These are phyloP conservation scores for Torrubiella hemipterigena DNA, from an alignment of 2,329 filamentous ascomycete genomes.

Conservation along the genomic window DNA sequence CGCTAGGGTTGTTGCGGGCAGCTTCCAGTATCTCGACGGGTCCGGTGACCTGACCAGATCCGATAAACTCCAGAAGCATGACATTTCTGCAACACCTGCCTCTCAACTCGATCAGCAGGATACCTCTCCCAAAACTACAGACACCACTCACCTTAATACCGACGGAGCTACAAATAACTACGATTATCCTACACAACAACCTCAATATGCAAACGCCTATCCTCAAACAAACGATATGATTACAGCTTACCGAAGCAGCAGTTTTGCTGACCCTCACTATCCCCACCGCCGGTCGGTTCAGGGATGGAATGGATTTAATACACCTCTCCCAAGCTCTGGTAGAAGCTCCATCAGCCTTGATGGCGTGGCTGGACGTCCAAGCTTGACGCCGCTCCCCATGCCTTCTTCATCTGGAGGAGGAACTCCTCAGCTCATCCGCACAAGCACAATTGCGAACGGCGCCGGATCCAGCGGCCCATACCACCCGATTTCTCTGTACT, in stretches of 20 bases:
- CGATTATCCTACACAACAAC: conserved; percentile 30
- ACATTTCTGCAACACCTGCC: conserved; percentile 23
- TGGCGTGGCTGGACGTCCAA: conserved; percentile 29
- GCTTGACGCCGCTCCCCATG: conserved; percentile 35
- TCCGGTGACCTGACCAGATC: conserved; percentile 30
- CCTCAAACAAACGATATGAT: conserved; percentile 40
- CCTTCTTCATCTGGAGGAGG: conserved; percentile 22
- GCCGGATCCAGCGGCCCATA: conserved; percentile 35
- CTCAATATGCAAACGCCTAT: conserved; percentile 26
- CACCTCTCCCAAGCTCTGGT: conserved; percentile 25
- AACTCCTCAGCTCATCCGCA: conserved; percentile 40
- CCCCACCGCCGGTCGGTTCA: conserved; percentile 21
- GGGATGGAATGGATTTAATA: conserved; percentile 31
- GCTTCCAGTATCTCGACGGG: conserved; percentile 39
- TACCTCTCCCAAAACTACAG: conserved; percentile 26
- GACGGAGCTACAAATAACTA: conserved; percentile 31
- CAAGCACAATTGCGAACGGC: conserved; percentile 37
- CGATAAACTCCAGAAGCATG: conserved; percentile 23
- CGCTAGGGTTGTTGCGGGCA: conserved; percentile 32
- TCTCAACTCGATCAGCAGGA: conserved; percentile 24
- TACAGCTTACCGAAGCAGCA: conserved; percentile 39
- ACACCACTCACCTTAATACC: conserved; percentile 23
- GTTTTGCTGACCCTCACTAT: conserved; percentile 38
- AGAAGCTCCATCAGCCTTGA: conserved; percentile 28
- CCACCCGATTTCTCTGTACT: conserved; percentile 71